These are phyloP conservation scores for Calycina herbarum DNA, from an alignment of 2,329 filamentous ascomycete species.

Conservation along the genomic window DNA sequence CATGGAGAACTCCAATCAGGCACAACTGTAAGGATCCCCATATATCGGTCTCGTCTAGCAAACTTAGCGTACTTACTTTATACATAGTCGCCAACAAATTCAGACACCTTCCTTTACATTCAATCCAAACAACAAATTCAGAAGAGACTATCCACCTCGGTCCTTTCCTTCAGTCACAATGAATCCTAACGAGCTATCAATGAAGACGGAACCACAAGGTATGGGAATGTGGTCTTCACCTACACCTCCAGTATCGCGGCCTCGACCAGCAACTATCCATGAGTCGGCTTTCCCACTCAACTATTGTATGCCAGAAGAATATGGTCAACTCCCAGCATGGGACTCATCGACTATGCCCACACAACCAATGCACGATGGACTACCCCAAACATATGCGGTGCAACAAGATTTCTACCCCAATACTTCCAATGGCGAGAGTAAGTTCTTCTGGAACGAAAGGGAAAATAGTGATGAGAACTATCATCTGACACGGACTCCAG, in stretches of 20 bases:
- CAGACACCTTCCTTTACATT: constrained; percentile 52
- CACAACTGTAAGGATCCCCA: constrained; percentile 51
- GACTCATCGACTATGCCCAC: constrained; percentile 55
- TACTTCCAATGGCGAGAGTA: constrained; percentile 51
- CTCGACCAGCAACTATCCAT: constrained; percentile 59
- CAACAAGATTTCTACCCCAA: constrained; percentile 58
- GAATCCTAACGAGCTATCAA: constrained; percentile 51
- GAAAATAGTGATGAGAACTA: constrained; percentile 19
- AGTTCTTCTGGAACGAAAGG: constrained; percentile 36
- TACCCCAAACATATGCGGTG: constrained; percentile 55
- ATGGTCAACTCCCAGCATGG: constrained; percentile 55
- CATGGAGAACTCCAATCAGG: constrained; percentile 52
- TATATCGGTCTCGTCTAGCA: constrained; percentile 23
- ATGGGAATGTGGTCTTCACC: constrained; percentile 57
- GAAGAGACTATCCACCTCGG: constrained; percentile 46
- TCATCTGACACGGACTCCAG: constrained; percentile 37
- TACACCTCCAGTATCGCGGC: constrained; percentile 49
- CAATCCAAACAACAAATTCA: constrained; percentile 49
- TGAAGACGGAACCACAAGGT: constrained; percentile 49
- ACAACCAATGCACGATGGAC: constrained; percentile 44
- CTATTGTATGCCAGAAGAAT: constrained; percentile 57
- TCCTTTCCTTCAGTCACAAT: constrained; percentile 49
- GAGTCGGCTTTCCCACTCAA: constrained; percentile 52
- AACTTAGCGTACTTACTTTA: constrained; percentile 41
- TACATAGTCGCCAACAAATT: constrained; percentile 48